Conservation (phyloP, 257 asterid species). For the Ocimum tenuiflorum region DNA sequence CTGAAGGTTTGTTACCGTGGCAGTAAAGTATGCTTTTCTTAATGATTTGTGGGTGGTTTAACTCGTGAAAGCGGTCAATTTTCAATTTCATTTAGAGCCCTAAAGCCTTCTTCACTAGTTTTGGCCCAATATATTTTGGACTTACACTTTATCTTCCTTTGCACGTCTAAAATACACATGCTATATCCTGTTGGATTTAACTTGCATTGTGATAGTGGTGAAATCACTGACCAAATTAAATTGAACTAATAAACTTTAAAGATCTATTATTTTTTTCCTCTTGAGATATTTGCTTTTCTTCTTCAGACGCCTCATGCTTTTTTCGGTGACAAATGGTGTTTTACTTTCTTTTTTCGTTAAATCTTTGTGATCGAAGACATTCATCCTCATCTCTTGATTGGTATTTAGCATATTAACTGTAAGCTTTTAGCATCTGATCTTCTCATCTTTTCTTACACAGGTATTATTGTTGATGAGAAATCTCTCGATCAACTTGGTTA, state of each 20-base stretch:
- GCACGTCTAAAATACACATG: too few relatives aligned
- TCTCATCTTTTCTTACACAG: slow-evolving; percentile 32
- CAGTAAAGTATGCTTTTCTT: background rate
- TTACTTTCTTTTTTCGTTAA: background rate
- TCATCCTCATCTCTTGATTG: background rate
- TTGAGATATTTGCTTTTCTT: too few relatives aligned
- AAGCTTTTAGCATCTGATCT: slow-evolving; percentile 8
- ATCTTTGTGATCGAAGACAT: too few relatives aligned
- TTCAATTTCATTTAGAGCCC: background rate
- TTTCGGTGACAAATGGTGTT: background rate
- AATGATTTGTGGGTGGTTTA: background rate
- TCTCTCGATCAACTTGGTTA: slow-evolving; percentile 77
- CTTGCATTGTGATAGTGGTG: too few relatives aligned
- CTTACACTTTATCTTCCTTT: too few relatives aligned
- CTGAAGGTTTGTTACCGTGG: background rate
- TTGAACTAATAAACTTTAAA: too few relatives aligned
- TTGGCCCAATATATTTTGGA: too few relatives aligned
- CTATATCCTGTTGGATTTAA: background rate
- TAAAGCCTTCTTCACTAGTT: background rate
- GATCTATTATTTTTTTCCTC: too few relatives aligned
- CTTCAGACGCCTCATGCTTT: too few relatives aligned
- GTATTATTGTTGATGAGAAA: slow-evolving; percentile 80
- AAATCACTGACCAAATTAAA: too few relatives aligned
- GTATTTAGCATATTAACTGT: background rate
- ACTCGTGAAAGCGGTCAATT: slow-evolving; percentile 6